phyloP scores from a whole-genome alignment of 2,329 filamentous ascomycete species.

The Penicillium polonicum region DNA sequence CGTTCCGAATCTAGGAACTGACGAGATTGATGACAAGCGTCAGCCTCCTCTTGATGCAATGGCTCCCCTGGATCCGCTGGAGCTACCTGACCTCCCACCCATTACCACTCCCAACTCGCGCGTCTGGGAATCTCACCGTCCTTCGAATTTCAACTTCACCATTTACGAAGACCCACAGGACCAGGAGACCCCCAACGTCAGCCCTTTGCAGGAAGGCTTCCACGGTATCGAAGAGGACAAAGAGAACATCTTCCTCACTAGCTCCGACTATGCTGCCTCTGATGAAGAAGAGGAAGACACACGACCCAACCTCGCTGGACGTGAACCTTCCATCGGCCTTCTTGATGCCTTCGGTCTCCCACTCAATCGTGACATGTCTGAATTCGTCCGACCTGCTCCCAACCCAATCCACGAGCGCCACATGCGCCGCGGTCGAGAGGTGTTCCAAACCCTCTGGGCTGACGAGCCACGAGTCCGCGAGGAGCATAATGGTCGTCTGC shows the following conservation, averaged over 20 bases:
- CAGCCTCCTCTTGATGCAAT: neutral
- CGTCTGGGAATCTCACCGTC: neutral
- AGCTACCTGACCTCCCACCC: neutral
- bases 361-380: neutral
- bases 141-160: neutral
- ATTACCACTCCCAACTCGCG: neutral
- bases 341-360: neutral
- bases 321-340: neutral
- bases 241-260: neutral
- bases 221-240: neutral
- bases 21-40: neutral
- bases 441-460: neutral
- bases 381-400: neutral
- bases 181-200: neutral
- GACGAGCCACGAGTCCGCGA: neutral
- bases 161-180: neutral
- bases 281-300: neutral
- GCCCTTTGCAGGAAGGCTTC: neutral
- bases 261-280: neutral
- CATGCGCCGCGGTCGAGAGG: neutral
- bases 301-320: neutral
- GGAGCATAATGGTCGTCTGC: neutral
- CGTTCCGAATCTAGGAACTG: neutral
- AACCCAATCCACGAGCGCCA: neutral
- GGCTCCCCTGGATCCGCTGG: neutral